phyloP scores from a whole-genome alignment of 257 asterid species.

The Solanum pennellii region DNA sequence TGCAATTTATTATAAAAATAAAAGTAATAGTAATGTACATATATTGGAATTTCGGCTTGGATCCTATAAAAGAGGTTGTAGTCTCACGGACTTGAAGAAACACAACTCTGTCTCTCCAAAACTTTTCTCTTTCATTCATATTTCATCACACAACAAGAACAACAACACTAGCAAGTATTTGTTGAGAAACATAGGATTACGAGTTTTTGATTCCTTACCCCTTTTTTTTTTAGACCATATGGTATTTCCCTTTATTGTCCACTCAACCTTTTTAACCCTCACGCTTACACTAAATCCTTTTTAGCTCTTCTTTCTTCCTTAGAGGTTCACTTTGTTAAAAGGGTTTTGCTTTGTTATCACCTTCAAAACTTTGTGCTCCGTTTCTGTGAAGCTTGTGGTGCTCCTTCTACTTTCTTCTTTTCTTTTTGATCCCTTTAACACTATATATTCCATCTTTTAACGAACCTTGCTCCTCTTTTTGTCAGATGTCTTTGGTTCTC shows the following conservation, averaged over 20 bases:
- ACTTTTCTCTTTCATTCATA: neutral
- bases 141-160: neutral
- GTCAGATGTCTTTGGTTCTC: slow-evolving; percentile 26
- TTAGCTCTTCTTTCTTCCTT: neutral
- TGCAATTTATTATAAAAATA: neutral
- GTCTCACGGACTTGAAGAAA: slow-evolving; percentile 12
- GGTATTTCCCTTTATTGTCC: neutral
- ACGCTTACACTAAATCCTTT: neutral
- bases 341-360: neutral
- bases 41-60: slow-evolving; percentile 23
- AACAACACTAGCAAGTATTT: neutral
- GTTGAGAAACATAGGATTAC: neutral
- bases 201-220: neutral
- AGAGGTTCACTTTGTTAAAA: neutral
- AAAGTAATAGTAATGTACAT: neutral
- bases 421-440: neutral
- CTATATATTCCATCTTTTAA: slow-evolving; percentile 17
- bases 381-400: neutral
- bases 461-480: slow-evolving; percentile 5
- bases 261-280: neutral
- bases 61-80: slow-evolving; percentile 49
- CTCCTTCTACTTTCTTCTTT: neutral
- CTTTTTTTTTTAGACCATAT: neutral
- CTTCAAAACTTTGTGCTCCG: neutral
- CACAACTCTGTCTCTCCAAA: slow-evolving; percentile 5